phyloP scores from a whole-genome alignment of 108 stramenopile species.

The Cyclotella cryptica region DNA sequence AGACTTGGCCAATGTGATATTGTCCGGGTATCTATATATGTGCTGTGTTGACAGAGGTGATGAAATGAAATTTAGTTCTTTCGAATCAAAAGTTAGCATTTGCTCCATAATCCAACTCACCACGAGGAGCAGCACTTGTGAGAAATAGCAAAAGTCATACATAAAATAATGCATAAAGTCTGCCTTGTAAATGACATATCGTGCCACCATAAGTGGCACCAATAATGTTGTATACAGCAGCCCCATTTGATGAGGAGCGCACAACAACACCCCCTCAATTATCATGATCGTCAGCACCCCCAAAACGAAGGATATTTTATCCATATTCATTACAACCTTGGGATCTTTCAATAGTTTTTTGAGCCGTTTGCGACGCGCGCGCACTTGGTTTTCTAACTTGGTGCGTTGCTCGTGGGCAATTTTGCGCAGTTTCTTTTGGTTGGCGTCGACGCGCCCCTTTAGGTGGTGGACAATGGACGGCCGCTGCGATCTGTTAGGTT shows the following conservation, averaged over 20 bases:
- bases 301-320: slow-evolving; percentile 55
- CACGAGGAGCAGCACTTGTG: slow-evolving; percentile 53
- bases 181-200: slow-evolving; percentile 53
- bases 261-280: slow-evolving; percentile 48
- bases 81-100: not conserved
- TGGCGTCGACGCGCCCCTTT: slow-evolving; percentile 24
- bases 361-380: slow-evolving; percentile 27
- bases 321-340: slow-evolving; percentile 43
- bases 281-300: slow-evolving; percentile 58
- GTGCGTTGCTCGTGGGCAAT: slow-evolving; percentile 22
- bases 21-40: slow-evolving; percentile 57
- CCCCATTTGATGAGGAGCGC: slow-evolving; percentile 38
- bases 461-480: slow-evolving; percentile 5
- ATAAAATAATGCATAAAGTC: slow-evolving; percentile 57
- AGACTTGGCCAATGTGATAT: slow-evolving; percentile 47
- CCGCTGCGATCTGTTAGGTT: not conserved
- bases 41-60: slow-evolving; percentile 15
- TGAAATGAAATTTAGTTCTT: not conserved
- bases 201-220: slow-evolving; percentile 48
- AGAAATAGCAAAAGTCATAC: slow-evolving; percentile 63
- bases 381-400: slow-evolving; percentile 29
- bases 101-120: not conserved
- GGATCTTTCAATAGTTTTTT: slow-evolving; percentile 33
- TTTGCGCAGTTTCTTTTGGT: slow-evolving; percentile 32
- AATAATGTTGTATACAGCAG: slow-evolving; percentile 43